Percentiles rank a stretch among this genome's conserved stretches.
These are phyloP conservation scores for Hepatocystis sp. DNA, from an alignment of 169 alveolate genomes.

Conservation along the genomic window DNA sequence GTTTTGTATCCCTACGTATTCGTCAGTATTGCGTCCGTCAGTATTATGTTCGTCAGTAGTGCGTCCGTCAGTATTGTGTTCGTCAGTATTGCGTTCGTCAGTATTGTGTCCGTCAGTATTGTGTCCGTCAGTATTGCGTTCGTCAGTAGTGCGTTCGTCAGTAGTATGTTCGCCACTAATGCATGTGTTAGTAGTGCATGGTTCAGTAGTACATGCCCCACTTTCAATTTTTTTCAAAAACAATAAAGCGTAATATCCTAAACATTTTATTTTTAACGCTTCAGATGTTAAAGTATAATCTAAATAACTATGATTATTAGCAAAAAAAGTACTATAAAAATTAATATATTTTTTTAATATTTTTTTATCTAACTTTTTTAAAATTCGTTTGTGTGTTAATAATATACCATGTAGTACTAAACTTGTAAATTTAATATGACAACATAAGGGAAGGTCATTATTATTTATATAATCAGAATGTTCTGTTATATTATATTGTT, in stretches of 20 bases:
- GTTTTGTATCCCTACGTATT: no score
- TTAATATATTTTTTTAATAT: slow-evolving; percentile 24
- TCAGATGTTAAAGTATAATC: slow-evolving; percentile 37
- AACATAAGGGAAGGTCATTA: not conserved
- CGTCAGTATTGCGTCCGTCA: no score
- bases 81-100: no score
- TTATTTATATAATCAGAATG: slow-evolving; percentile 5
- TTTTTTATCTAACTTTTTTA: slow-evolving; percentile 38
- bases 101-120: no score
- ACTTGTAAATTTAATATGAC: slow-evolving; percentile 9
- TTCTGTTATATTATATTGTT: slow-evolving; percentile 4
- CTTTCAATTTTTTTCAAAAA: slow-evolving; percentile 19
- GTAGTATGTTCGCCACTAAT: not conserved
- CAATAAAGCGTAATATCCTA: slow-evolving; percentile 53
- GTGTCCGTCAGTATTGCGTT: no score
- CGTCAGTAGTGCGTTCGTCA: no score
- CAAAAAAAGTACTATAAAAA: slow-evolving; percentile 41
- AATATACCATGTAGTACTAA: slow-evolving; percentile 36
- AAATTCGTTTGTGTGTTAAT: slow-evolving; percentile 52
- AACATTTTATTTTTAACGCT: slow-evolving; percentile 38
- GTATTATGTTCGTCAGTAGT: no score
- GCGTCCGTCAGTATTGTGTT: no score
- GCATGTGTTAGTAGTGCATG: not conserved
- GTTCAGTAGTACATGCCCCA: not conserved
- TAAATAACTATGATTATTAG: slow-evolving; percentile 19